Evolutionary conservation across 495 filamentous ascomycete genomes (phyloP), one percentile per base, ranked within the genome.

Genomic region (Xylaria cubensis): DNA sequence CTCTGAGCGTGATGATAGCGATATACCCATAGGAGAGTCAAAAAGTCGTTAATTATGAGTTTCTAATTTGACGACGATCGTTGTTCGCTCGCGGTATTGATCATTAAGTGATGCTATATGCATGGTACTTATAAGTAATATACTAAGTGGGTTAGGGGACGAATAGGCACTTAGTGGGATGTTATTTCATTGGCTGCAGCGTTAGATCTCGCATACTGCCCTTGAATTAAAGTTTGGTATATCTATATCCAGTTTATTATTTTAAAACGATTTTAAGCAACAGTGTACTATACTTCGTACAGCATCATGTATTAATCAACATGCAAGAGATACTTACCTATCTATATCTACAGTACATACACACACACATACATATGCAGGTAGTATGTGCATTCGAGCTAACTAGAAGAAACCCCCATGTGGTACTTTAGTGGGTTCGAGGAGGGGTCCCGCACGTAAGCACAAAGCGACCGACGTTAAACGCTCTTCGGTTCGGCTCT

Each of bases 1-100:
- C 55, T 55, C 51, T 24, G 46, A 44, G 70, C 32, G 70, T 68
- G 63, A 70, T 70, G 51, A 69, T 26, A 61, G 55, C 70, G 66
- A 72, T 67, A 72, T 67, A 72, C 64, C 70, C 66, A 67, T 6
- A 12, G 32, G 53, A 53, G 64, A 61, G 10, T 53, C 44, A 69
- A 72, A 72, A 72, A 61, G 39, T 69, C 50, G 15, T 39, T 5
- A 24, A 44, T 66, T 12, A 39, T 7, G 21, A 50, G 42, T 13
- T 48, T 19, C 12, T 4, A 56, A 32, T 56, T 56, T 56, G 4
- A 32, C 12, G 13, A 56, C 26, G 1, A 56, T 6, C 32, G 13
- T 53, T 24, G 50, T 24, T 1, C 7, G 12, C 13, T 6, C 3
- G 24, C 13, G 1, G 51, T 29, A 26, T 29, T 13, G 8, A n/a